Base-by-base conservation (phyloP, 2,329 filamentous ascomycete species). In the Paecilomyces variotii region DNA sequence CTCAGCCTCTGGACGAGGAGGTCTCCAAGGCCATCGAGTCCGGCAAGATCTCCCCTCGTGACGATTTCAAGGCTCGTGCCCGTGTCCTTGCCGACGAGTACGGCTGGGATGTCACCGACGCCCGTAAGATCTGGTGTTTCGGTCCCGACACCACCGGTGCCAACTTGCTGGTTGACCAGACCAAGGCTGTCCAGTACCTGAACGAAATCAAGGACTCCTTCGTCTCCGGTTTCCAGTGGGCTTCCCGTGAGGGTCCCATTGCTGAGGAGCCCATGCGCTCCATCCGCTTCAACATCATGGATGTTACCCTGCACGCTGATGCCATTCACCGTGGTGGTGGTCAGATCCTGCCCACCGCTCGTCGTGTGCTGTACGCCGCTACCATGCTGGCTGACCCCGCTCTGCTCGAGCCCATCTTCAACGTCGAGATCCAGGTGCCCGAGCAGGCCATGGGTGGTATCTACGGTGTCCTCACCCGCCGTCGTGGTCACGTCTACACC, bases 131-230 rank as follows among this genome's bases (percentile, higher is more conserved):
- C 80, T 99, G 94, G 94, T 95, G 90, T 78, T 99, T 99, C 82
- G 94, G 94, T 80, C 94, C 94, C 72, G 94, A 99, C 80, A 96
- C 91, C 78, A 94, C 84, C 75, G 94, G 94, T 79, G 88, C 94
- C 86, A 99, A 99, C 87, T 83, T 99, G 85, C 84, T 99, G 71
- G 87, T 99, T 75, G 94, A 99, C 82, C 94, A 97, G 88, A 97
- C 93, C 85, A 99, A 97, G 90, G 94, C 94, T 71, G 94, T 99
- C 68, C 94, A 99, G 85, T 99, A 97, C 88, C 86, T 99, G 75
- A 94, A 91, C 84, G 94, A 99, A 90, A 99, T 99, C 87, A 99
- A 99, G 90, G 94, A 99, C 77, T 97, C 93, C 62, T 88, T 97
- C 70, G 92, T 97, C 75, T 97, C 94, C 70, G 94, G 94, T 87